Percentiles rank a stretch among this genome's conserved stretches.
Evolutionary conservation across 768 basidiomycete genomes (phyloP).

Genomic region (Pholiota microspora): DNA sequence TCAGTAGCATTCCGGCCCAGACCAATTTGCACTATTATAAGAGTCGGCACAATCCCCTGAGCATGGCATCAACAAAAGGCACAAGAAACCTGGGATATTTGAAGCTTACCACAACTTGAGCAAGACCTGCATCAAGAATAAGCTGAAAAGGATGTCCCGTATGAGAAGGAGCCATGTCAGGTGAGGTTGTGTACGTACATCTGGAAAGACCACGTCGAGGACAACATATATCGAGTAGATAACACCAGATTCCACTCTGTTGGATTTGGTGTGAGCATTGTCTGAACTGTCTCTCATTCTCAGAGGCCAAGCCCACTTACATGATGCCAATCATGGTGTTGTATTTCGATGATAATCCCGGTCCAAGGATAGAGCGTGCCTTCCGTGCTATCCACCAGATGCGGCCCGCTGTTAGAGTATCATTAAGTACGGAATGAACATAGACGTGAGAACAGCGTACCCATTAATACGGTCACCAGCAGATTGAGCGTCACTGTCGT

Average conservation of each 20-base stretch:
- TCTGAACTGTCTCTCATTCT: not conserved
- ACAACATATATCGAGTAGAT: conserved; percentile 29
- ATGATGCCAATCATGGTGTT: conserved; percentile 26
- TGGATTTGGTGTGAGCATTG: conserved; percentile 17
- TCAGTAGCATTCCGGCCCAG: conserved; percentile 22
- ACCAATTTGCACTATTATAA: conserved; percentile 30
- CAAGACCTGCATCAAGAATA: conserved; percentile 22
- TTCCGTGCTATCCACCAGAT: conserved; percentile 31
- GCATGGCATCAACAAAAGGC: conserved; percentile 5
- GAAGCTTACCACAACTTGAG: conserved; percentile 26
- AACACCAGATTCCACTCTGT: conserved; percentile 30
- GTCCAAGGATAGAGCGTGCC: conserved; percentile 21
- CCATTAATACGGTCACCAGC: conserved; percentile 28
- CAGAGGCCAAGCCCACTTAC: conserved; percentile 21
- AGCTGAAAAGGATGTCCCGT: conserved; percentile 11
- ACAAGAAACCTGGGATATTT: not conserved
- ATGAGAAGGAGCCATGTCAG: not conserved
- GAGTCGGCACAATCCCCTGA: conserved; percentile 30
- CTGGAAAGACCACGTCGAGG: conserved; percentile 21
- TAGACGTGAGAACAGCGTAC: conserved; percentile 20
- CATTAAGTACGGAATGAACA: conserved; percentile 5
- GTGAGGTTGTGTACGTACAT: conserved; percentile 12
- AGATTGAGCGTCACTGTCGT: conserved; percentile 28
- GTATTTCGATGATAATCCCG: conserved; percentile 22
- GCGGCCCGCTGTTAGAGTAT: conserved; percentile 22